Evolutionary conservation across 176 grass and related monocot species (phyloP).

Genomic region (Tillandsia fasciculata): DNA sequence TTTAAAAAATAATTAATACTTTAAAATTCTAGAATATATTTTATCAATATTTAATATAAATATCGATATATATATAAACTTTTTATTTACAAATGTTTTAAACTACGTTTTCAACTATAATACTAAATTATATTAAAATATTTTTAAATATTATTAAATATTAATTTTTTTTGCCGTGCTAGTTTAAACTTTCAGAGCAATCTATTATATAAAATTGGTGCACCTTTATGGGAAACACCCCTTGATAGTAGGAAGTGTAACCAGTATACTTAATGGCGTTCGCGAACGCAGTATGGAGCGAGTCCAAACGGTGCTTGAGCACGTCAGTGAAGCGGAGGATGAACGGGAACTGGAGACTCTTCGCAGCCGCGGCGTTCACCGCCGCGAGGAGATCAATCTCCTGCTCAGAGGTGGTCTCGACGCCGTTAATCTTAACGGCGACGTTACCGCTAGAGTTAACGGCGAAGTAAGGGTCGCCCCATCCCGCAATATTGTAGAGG

Average conservation of each 20-base stretch:
- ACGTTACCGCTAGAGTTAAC: neutral
- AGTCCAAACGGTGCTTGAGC: neutral
- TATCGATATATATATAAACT: no score
- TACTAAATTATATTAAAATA: no score
- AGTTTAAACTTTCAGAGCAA: no score
- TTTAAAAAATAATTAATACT: no score
- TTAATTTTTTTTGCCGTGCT: no score
- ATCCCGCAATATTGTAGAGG: neutral
- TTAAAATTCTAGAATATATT: no score
- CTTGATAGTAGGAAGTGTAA: neutral
- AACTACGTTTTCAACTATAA: no score
- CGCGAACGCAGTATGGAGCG: neutral
- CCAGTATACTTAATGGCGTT: neutral
- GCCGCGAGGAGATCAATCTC: neutral
- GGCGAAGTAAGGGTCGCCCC: neutral
- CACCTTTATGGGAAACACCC: neutral
- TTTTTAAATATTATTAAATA: no score
- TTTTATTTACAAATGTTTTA: no score
- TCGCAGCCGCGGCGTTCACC: neutral
- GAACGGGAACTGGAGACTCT: neutral
- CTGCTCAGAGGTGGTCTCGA: neutral
- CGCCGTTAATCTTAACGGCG: neutral
- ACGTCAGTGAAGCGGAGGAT: neutral
- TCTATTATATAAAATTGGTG: no score
- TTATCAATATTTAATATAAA: no score